Evolutionary conservation across 1,284 basidiomycete genomes (phyloP), one percentile per base, ranked within the genome.

Genomic region (Ceratobasidium theobromae): DNA sequence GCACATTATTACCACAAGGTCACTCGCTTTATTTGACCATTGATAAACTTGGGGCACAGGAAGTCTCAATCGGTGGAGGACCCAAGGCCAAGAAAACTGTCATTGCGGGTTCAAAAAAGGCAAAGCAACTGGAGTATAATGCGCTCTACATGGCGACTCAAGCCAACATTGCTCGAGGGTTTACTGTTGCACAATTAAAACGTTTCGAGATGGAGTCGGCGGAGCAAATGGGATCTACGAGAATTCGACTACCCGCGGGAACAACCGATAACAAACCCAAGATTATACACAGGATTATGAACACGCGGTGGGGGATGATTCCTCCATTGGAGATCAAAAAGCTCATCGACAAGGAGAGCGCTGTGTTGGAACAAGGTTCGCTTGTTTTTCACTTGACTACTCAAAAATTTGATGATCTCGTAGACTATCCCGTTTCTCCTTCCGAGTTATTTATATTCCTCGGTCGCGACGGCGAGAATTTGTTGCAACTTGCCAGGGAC

Each of bases 61-160:
- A 64, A 21, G 60, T 21, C n/a, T n/a, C 48, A 6, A 49, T 43
- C 21, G 60, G 60, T 4, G 60, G 60, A 32, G 60, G 60, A 8
- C 60, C 60, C 3, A n/a, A 1, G 1, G 33, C 49, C 2, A 64
- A 64, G 25, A 38, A 53, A 49, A 64, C 6, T 18, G 49, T 64
- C 14, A 27, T 43, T n/a, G 60, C 60, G 6, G 60, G 60, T 23
- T 64, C 60, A 11, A 3, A 18, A 6, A 64, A 53, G 35, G 60
- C 60, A 16, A 64, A 53, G 21, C 45, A 53, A 28, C 18, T 64
- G 18, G 60, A 64, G 38, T 64, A 64, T 30, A 14, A 21, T 16
- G 48, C 60, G 5, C 48, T 64, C 12, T 64, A 64, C 38, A 49
- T 41, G 33, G 60, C 60, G 8, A 64, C 60, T 21, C 35, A 64